Conservation (phyloP, 257 asterid species). For the Solanum chiquidenum region DNA sequence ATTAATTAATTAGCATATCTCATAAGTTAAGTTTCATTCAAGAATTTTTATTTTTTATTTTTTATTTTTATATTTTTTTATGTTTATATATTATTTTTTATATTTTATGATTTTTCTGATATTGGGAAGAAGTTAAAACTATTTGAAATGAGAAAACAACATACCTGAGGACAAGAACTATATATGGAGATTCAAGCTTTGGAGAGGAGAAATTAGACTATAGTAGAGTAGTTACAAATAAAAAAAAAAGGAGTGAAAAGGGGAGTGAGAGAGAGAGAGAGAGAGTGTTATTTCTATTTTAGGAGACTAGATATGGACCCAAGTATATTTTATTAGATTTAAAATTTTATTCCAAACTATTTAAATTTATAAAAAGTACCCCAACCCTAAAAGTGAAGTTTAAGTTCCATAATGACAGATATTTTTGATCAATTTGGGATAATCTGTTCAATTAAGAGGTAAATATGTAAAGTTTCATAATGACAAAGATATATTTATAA, state of each 20-base stretch:
- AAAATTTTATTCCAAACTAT: neutral
- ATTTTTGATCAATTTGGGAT: neutral
- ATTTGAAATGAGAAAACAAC: neutral
- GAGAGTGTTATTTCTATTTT: too few species aligned
- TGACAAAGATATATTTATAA: neutral
- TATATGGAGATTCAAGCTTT: neutral
- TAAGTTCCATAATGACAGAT: neutral
- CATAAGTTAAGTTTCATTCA: too few species aligned
- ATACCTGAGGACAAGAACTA: neutral
- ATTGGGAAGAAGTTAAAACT: neutral
- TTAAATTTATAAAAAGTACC: neutral
- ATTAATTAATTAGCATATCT: too few species aligned
- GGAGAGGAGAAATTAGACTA: neutral
- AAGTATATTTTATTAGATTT: neutral
- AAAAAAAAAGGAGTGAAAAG: neutral
- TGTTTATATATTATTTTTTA: too few species aligned
- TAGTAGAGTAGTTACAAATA: neutral
- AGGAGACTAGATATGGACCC: neutral
- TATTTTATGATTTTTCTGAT: too few species aligned
- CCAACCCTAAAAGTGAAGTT: neutral
- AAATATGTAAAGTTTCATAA: neutral
- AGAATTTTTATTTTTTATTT: too few species aligned
- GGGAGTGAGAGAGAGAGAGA: neutral
- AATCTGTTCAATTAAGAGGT: too few species aligned
- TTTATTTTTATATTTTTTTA: too few species aligned